Conservation (phyloP, 1,139 yeast species). For the Zygosaccharomyces sapae region DNA sequence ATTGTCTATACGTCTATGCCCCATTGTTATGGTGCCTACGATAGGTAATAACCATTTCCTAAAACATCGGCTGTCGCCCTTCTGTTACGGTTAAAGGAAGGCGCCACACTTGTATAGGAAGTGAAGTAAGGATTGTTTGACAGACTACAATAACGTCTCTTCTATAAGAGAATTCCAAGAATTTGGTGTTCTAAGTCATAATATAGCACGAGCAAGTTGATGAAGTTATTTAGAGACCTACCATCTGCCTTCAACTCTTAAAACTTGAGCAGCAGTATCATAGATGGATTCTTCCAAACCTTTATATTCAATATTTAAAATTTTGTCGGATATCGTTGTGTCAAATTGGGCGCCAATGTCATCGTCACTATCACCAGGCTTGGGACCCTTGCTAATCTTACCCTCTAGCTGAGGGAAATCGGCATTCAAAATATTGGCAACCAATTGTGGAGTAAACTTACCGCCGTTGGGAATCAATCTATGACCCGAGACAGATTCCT, state of each 20-base stretch:
- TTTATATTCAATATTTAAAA: conserved; percentile 40
- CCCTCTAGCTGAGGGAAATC: conserved; percentile 36
- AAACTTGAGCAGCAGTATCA: conserved; percentile 43
- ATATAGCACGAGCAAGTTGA: no score
- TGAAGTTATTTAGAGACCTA: no score
- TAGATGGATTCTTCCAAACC: conserved; percentile 38
- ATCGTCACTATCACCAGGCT: conserved; percentile 12
- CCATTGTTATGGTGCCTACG: no score
- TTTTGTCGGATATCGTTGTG: conserved; percentile 32
- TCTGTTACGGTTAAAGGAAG: no score
- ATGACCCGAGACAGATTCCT: conserved; percentile 30
- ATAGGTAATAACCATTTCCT: no score
- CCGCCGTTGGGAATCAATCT: conserved; percentile 35
- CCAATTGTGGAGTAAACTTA: conserved; percentile 30
- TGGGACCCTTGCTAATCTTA: conserved; percentile 24
- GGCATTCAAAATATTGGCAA: conserved; percentile 35
- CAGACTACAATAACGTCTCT: no score
- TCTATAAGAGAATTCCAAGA: no score
- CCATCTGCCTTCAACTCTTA: conserved; percentile 10
- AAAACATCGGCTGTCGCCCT: no score
- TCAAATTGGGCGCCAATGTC: conserved; percentile 16
- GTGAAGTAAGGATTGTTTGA: no score
- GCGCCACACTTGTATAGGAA: no score
- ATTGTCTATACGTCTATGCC: no score
- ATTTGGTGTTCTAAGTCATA: neutral